phyloP scores from a whole-genome alignment of 768 basidiomycete species.

The Hydnomerulius pinastri region DNA sequence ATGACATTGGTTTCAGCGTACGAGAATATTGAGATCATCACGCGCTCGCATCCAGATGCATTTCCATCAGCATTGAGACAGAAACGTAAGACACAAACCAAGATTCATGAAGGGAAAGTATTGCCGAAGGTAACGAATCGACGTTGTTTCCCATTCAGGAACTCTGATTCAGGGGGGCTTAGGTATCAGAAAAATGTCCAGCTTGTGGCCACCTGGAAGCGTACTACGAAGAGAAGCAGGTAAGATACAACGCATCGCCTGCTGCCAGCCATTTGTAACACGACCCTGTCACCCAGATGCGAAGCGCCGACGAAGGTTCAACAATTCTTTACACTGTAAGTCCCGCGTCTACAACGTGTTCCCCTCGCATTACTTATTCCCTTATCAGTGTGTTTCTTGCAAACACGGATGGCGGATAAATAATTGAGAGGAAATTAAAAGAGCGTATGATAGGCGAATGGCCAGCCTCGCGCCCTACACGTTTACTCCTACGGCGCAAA shows the following conservation, averaged over 20 bases:
- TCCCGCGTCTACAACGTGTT: slow-evolving; percentile 14
- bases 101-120: slow-evolving; percentile 69
- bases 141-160: slow-evolving; percentile 11
- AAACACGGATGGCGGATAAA: slow-evolving; percentile 83
- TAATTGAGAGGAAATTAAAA: slow-evolving; percentile 46
- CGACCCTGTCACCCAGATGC: slow-evolving; percentile 49
- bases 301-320: slow-evolving; percentile 93
- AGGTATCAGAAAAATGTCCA: slow-evolving; percentile 92
- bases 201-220: slow-evolving; percentile 83
- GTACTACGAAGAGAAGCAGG: slow-evolving; percentile 88
- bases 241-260: slow-evolving; percentile 29
- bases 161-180: neutral
- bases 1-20: slow-evolving; percentile 58
- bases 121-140: slow-evolving; percentile 62
- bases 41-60: slow-evolving; percentile 89
- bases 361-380: slow-evolving; percentile 7
- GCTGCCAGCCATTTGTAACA: neutral
- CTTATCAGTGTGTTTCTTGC: slow-evolving; percentile 66
- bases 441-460: neutral
- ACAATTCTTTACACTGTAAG: slow-evolving; percentile 93
- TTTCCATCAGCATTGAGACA: slow-evolving; percentile 89
- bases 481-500: slow-evolving; percentile 41
- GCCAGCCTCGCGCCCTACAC: slow-evolving; percentile 24
- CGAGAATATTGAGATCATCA: slow-evolving; percentile 87
- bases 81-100: slow-evolving; percentile 88